Evolutionary conservation across 1,139 yeast genomes (phyloP).

Genomic region (Protomyces arabidopsidicola): DNA sequence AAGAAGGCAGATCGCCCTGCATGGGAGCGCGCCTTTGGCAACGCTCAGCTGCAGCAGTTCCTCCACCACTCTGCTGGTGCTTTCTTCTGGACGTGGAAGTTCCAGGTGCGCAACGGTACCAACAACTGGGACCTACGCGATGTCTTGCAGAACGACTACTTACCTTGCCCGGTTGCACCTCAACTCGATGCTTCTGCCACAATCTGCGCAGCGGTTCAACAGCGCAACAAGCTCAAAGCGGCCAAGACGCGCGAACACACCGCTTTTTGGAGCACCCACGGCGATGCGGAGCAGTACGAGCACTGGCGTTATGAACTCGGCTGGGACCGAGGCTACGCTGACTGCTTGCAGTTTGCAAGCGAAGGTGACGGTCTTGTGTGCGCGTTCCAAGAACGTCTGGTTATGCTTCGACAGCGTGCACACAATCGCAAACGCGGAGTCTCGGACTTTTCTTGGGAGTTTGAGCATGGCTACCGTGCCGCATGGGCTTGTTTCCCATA

Average conservation of each 20-base stretch:
- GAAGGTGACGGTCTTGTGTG: constrained; percentile 69
- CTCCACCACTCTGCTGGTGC: constrained; percentile 55
- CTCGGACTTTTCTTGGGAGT: constrained; percentile 69
- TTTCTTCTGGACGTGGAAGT: constrained; percentile 88
- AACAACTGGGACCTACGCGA: constrained; percentile 78
- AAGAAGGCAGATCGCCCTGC: constrained; percentile 47
- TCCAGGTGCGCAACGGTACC: constrained; percentile 60
- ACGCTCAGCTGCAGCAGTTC: constrained; percentile 42
- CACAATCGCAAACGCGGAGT: constrained; percentile 56
- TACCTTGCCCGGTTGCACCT: constrained; percentile 48
- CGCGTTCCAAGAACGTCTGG: constrained; percentile 55
- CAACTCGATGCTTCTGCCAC: constrained; percentile 29
- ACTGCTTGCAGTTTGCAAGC: constrained; percentile 58
- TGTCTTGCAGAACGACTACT: constrained; percentile 64
- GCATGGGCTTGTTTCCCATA: not conserved
- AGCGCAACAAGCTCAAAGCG: constrained; percentile 39
- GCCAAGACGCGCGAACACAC: not conserved
- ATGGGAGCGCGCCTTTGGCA: constrained; percentile 48
- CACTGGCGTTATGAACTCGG: constrained; percentile 80
- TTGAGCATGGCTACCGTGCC: constrained; percentile 63
- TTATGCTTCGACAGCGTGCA: constrained; percentile 49
- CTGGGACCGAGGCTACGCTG: constrained; percentile 67
- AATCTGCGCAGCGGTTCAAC: constrained; percentile 45
- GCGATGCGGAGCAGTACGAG: constrained; percentile 55
- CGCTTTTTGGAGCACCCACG: constrained; percentile 56